Percentiles rank a stretch among this genome's conserved stretches.
Evolutionary conservation across 73 alveolate species (phyloP).

Genomic region (Tetrahymena malaccensis): DNA sequence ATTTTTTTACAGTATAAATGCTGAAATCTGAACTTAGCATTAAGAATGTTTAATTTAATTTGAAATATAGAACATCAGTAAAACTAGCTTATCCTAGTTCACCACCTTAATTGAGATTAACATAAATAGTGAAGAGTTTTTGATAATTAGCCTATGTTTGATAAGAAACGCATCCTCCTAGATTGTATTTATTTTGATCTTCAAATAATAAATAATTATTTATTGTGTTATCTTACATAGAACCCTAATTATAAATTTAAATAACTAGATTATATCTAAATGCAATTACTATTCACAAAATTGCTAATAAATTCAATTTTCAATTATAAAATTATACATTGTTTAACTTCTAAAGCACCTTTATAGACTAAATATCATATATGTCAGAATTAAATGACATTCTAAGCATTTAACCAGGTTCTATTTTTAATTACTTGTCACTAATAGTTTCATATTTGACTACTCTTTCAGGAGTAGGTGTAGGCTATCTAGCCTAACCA

Average conservation of each 20-base stretch:
- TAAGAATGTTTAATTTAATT: neutral
- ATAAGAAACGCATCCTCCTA: neutral
- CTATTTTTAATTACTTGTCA: neutral
- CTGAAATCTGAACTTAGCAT: neutral
- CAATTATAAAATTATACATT: neutral
- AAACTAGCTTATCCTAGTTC: neutral
- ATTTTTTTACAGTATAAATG: neutral
- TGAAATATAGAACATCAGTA: neutral
- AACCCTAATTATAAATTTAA: neutral
- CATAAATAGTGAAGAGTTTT: neutral
- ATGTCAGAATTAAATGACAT: neutral
- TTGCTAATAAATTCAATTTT: neutral
- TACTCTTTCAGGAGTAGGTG: neutral
- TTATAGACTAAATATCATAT: neutral
- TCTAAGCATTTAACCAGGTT: neutral
- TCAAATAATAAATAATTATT: neutral
- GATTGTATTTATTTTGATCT: neutral
- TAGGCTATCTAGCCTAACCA: neutral
- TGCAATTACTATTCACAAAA: too few relatives aligned
- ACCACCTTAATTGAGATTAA: neutral
- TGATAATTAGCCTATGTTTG: neutral
- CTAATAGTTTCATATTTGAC: neutral
- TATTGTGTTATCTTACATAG: neutral
- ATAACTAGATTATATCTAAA: too few relatives aligned
- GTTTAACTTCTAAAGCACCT: neutral